A percentile compares a stretch with the other conserved stretches of the same genome.
phyloP scores from a whole-genome alignment of 1,284 basidiomycete genomes.

The Calocybe gambosa region DNA sequence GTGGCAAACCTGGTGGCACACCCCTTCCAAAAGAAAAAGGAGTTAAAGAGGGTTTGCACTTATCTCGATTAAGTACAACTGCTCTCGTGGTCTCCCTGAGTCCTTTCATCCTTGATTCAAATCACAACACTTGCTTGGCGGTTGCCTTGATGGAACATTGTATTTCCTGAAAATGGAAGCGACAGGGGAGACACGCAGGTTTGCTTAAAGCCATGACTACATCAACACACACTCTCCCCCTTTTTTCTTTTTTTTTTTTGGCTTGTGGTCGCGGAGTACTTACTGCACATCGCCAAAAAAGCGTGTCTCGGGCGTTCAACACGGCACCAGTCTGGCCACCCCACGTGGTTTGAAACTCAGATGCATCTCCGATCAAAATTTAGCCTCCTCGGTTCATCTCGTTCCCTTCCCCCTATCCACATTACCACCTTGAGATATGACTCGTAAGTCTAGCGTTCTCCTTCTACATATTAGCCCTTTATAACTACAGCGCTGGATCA shows the following conservation, averaged over 20 bases:
- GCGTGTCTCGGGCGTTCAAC: constrained; percentile 7
- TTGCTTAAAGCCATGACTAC: background rate
- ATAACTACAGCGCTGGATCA: constrained; percentile 12
- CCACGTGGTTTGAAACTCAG: constrained; percentile 17
- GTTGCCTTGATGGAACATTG: constrained; percentile 5
- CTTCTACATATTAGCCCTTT: constrained; percentile 11
- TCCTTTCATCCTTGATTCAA: constrained; percentile 12
- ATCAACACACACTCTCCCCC: background rate
- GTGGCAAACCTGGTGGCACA: constrained; percentile 10
- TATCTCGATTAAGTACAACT: constrained; percentile 17
- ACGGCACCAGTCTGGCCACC: background rate
- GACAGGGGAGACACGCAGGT: background rate
- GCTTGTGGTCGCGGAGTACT: constrained; percentile 6
- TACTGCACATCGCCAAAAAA: too few relatives aligned
- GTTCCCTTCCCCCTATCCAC: background rate
- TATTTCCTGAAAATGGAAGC: constrained; percentile 1
- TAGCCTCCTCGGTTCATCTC: background rate
- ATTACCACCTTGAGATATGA: constrained; percentile 31
- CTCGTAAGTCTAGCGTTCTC: constrained; percentile 33
- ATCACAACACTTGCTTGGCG: constrained; percentile 6
- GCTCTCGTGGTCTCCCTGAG: background rate
- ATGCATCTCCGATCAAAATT: constrained; percentile 18
- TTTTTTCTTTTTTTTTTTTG: background rate
- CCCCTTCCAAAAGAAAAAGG: background rate
- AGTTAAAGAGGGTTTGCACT: constrained; percentile 7